These are phyloP conservation scores for Friedmanniomyces simplex DNA, from an alignment of 495 filamentous ascomycete species.

Conservation along the genomic window DNA sequence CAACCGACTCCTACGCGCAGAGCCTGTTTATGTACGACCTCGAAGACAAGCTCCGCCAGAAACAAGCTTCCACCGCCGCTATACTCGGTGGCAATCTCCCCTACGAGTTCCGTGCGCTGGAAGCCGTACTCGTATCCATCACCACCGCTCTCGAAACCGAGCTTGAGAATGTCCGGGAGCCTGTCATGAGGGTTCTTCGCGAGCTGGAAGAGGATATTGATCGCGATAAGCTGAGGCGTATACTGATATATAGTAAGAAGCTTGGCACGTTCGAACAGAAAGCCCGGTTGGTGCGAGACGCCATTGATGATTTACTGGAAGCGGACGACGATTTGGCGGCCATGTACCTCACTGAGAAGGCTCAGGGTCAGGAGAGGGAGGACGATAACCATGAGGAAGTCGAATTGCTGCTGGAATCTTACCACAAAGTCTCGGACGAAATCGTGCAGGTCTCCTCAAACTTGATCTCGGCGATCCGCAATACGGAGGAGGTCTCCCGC, in stretches of 20 bases:
- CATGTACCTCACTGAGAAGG: conserved; percentile 90
- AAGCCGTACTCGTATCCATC: conserved; percentile 72
- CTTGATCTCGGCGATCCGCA: conserved; percentile 87
- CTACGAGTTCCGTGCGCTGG: conserved; percentile 65
- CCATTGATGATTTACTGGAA: conserved; percentile 92
- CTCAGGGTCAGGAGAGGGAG: conserved; percentile 57
- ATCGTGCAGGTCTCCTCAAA: conserved; percentile 92
- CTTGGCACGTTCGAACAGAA: conserved; percentile 96
- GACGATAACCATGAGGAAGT: conserved; percentile 93
- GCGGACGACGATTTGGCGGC: conserved; percentile 90
- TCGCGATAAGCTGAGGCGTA: conserved; percentile 77
- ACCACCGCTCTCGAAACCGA: conserved; percentile 83
- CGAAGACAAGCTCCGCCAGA: conserved; percentile 53
- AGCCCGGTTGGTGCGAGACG: conserved; percentile 84
- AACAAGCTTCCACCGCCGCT: conserved; percentile 27
- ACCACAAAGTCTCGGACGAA: conserved; percentile 95
- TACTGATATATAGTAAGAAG: conserved; percentile 89
- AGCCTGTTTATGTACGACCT: conserved; percentile 94
- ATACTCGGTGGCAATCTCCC: conserved; percentile 34
- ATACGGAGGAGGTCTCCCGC: conserved; percentile 96
- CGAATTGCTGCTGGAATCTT: conserved; percentile 91
- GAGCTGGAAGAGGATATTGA: conserved; percentile 97
- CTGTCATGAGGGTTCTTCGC: conserved; percentile 75
- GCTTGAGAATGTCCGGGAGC: conserved; percentile 84
- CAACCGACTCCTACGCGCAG: conserved; percentile 88